Base-by-base conservation (phyloP, 805 yeast species). In the Yamadazyma sp. region DNA sequence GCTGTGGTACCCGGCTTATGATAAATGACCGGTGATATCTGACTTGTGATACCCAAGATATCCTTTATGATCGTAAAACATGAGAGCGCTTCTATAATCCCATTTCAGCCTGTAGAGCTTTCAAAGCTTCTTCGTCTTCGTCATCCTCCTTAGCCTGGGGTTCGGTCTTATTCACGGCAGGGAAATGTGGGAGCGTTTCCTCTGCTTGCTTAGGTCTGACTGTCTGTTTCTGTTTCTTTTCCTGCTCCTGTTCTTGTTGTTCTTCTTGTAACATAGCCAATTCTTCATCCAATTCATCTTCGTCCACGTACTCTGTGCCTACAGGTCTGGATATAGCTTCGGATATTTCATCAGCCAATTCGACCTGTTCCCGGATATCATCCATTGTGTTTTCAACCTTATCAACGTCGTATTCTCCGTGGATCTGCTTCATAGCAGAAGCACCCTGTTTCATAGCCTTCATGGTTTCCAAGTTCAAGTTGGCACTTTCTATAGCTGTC, bases 391-490 rank as follows among this genome's bases (percentile, higher is more conserved):
- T 84, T 59, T 93, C 99, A 28, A 93, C 97, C 70, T 89, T 90
- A 63, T 93, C 99, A 44, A 93, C 88, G 59, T 93, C 83, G 70
- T 93, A 80, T 55, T 89, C 95, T 47, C 89, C 90, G 62, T 93
- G 98, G 55, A 93, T 91, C 55, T 84, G 84, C 60, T 90, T 89
- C 96, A 93, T 88, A 28, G 98, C 98, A 57, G 77, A 76, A 4
- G 99, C 95, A 43, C 98, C 98, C 61, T 88, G 95, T 64, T 91
- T 84, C 98, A 93, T 93, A 37, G 95, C 96, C 75, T 88, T 88
- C 96, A 93, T 86, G 21, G 99, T 93, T 67, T 93, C 99, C 64
- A 87, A 72, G 71, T 93, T 93, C 80, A 93, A 78, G 69, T 91
- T 91, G 36, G 99, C 99, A 36, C 84, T 78, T 65, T 93, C 99